These are phyloP conservation scores for Brassica cretica DNA, from an alignment of 345 rosid genomes.

Conservation along the genomic window DNA sequence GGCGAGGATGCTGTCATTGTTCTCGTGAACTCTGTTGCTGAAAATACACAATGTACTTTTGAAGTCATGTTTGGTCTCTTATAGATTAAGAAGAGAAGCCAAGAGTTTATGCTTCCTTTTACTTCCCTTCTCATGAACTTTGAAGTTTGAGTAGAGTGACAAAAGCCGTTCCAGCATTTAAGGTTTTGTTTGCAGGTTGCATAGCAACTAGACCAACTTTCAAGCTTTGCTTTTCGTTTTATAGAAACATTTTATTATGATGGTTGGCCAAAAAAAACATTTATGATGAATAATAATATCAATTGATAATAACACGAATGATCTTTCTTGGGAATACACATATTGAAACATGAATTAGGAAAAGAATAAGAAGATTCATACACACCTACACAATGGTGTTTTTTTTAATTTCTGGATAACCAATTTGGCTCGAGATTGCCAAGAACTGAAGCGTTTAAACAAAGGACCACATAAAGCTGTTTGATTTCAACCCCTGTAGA, in stretches of 20 bases:
- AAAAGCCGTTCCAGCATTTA: too few species aligned
- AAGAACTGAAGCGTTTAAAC: background rate
- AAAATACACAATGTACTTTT: background rate
- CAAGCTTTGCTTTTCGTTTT: background rate
- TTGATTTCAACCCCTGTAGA: constrained; percentile 52
- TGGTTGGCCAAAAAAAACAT: too few species aligned
- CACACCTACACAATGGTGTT: constrained; percentile 16
- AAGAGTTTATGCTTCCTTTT: background rate
- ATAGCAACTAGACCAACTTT: background rate
- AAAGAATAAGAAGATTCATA: background rate
- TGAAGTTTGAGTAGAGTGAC: too few species aligned
- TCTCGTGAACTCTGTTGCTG: background rate
- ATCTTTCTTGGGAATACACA: background rate
- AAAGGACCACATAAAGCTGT: background rate
- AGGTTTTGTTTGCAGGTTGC: too few species aligned
- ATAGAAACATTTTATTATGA: background rate
- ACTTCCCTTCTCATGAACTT: background rate
- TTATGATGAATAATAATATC: background rate
- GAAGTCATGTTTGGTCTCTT: constrained; percentile 9
- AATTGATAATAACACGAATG: background rate
- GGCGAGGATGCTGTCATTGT: constrained; percentile 65
- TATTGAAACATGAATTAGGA: constrained; percentile 5
- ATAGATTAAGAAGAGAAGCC: background rate
- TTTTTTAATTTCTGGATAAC: background rate
- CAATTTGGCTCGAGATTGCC: background rate